Evolutionary conservation across 1,284 basidiomycete genomes (phyloP).

Genomic region (Apiotrichum porosum): DNA sequence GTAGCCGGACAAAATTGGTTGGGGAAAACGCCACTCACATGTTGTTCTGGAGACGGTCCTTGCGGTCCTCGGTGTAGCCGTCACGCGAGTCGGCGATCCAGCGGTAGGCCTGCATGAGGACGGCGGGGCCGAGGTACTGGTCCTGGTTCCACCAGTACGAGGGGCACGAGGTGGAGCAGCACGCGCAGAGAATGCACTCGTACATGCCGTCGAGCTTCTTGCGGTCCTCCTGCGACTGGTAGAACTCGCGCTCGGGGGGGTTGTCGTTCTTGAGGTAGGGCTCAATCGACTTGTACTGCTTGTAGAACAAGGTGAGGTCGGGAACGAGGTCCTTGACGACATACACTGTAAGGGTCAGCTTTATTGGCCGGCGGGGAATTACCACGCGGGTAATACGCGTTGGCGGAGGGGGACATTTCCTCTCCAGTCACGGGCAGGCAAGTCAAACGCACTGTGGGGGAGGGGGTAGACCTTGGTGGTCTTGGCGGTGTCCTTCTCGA

Average conservation of each 20-base stretch:
- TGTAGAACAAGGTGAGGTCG: slow-evolving; percentile 58
- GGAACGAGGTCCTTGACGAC: slow-evolving; percentile 97
- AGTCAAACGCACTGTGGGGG: slow-evolving; percentile 87
- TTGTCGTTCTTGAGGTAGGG: slow-evolving; percentile 90
- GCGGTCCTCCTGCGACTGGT: slow-evolving; percentile 87
- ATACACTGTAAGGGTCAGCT: slow-evolving; percentile 65
- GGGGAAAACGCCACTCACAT: too few relatives aligned
- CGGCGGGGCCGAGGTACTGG: slow-evolving; percentile 94
- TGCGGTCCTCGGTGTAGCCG: slow-evolving; percentile 70
- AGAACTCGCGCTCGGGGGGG: slow-evolving; percentile 69
- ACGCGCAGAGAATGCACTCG: slow-evolving; percentile 71
- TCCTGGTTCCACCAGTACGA: slow-evolving; percentile 99
- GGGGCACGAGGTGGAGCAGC: slow-evolving; percentile 94
- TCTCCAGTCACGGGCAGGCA: too few relatives aligned
- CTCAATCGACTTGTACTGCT: slow-evolving; percentile 99
- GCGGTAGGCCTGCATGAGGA: slow-evolving; percentile 89
- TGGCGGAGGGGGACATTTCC: too few relatives aligned
- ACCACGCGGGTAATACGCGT: too few relatives aligned
- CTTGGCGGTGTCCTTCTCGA: slow-evolving; percentile 69
- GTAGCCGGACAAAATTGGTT: too few relatives aligned
- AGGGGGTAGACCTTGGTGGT: slow-evolving; percentile 93
- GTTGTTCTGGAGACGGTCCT: slow-evolving; percentile 90
- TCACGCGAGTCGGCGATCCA: slow-evolving; percentile 99
- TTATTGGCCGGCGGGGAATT: too few relatives aligned
- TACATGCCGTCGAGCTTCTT: slow-evolving; percentile 96